phyloP scores from a whole-genome alignment of 1,284 basidiomycete genomes.

The Cryptococcus hybrid region DNA sequence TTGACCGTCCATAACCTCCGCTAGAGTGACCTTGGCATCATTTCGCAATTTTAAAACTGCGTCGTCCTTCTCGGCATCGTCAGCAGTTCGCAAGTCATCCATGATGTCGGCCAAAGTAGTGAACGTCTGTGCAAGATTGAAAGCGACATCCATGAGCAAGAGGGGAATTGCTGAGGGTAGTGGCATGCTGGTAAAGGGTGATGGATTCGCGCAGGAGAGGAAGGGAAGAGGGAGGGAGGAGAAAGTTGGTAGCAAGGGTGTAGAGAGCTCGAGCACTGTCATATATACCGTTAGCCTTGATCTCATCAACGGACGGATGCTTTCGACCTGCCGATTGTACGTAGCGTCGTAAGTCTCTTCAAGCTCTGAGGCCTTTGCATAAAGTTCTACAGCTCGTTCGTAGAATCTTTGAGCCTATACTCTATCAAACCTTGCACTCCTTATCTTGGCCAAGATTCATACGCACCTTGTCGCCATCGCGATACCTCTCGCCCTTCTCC shows the following conservation, averaged over 20 bases:
- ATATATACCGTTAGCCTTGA: slow-evolving; percentile 9
- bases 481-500: slow-evolving; percentile 51
- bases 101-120: slow-evolving; percentile 38
- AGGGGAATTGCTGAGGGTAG: slow-evolving; percentile 25
- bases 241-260: slow-evolving; percentile 42
- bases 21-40: slow-evolving; percentile 31
- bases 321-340: slow-evolving; percentile 46
- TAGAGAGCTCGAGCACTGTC: slow-evolving; percentile 43
- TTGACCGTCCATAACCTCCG: slow-evolving; percentile 37
- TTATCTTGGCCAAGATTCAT: neutral
- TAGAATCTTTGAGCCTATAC: slow-evolving; percentile 45
- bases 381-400: slow-evolving; percentile 46
- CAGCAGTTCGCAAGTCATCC: slow-evolving; percentile 35
- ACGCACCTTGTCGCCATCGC: slow-evolving; percentile 48
- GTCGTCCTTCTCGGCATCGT: slow-evolving; percentile 9
- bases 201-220: slow-evolving; percentile 33
- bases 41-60: slow-evolving; percentile 26
- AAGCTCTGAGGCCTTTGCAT: slow-evolving; percentile 39
- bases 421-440: neutral
- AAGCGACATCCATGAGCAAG: slow-evolving; percentile 43
- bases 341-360: slow-evolving; percentile 41
- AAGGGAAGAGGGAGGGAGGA: slow-evolving; percentile 38
- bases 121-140: slow-evolving; percentile 45
- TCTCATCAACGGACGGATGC: neutral
- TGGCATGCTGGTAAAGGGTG: slow-evolving; percentile 34